A percentile compares a stretch with the other conserved stretches of the same genome.
phyloP scores from a whole-genome alignment of 345 rosid genomes.

The Jatropha curcas region DNA sequence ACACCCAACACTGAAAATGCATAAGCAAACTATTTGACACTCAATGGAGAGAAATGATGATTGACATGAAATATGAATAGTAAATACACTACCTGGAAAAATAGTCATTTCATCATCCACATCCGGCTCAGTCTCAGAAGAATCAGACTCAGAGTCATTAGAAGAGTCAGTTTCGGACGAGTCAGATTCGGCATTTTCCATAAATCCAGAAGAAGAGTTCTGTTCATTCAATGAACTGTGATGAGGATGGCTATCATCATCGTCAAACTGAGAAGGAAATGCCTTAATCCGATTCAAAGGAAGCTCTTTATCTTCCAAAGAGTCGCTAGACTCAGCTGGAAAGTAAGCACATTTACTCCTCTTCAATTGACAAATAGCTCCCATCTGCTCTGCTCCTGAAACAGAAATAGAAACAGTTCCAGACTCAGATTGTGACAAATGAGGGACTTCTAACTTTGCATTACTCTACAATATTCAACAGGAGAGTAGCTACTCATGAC shows the following conservation, averaged over 20 bases:
- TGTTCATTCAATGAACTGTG: slow-evolving; percentile 44
- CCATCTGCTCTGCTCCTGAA: slow-evolving; percentile 60
- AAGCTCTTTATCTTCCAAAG: slow-evolving; percentile 54
- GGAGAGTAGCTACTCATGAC: slow-evolving; percentile 19
- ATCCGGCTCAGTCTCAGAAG: slow-evolving; percentile 85
- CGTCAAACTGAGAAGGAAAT: slow-evolving; percentile 45
- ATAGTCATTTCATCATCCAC: slow-evolving; percentile 63
- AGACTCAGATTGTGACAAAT: slow-evolving; percentile 29
- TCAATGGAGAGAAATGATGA: neutral
- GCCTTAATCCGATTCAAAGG: slow-evolving; percentile 43
- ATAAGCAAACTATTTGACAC: slow-evolving; percentile 12
- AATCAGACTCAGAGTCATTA: slow-evolving; percentile 60
- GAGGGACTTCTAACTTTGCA: slow-evolving; percentile 18
- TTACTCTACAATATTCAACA: slow-evolving; percentile 23
- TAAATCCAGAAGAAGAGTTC: slow-evolving; percentile 45
- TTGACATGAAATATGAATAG: slow-evolving; percentile 3
- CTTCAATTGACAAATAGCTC: slow-evolving; percentile 54
- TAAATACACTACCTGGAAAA: slow-evolving; percentile 56
- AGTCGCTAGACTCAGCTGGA: slow-evolving; percentile 51
- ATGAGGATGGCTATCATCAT: slow-evolving; percentile 43
- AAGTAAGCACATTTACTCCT: slow-evolving; percentile 54
- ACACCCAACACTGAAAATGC: neutral
- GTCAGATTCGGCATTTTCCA: slow-evolving; percentile 59
- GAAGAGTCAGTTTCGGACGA: slow-evolving; percentile 56
- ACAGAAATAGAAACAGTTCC: slow-evolving; percentile 31